A percentile compares a stretch with the other conserved stretches of the same genome.
These are phyloP conservation scores for Wickerhamiella azymoides DNA, from an alignment of 805 yeast genomes.

Conservation along the genomic window DNA sequence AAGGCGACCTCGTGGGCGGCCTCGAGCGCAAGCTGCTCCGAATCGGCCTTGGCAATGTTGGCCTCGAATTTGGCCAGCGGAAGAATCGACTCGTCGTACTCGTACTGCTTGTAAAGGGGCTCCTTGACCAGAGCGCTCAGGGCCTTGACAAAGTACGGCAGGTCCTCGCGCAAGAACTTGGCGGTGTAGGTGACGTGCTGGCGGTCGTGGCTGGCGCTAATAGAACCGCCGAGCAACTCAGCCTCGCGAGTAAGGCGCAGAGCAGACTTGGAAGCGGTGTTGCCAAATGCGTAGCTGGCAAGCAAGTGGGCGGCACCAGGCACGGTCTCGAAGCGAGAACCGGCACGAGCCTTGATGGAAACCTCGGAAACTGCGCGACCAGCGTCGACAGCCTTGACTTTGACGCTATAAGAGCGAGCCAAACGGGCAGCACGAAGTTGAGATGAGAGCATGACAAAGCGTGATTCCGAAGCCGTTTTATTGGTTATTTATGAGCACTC, in stretches of 20 bases:
- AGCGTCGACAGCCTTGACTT: slow-evolving; percentile 43
- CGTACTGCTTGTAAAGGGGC: slow-evolving; percentile 70
- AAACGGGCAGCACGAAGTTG: slow-evolving; percentile 2
- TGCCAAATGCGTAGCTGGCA: slow-evolving; percentile 64
- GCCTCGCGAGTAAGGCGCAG: slow-evolving; percentile 88
- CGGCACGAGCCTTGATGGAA: slow-evolving; percentile 72
- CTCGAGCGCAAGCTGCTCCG: slow-evolving; percentile 55
- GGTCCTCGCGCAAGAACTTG: slow-evolving; percentile 68
- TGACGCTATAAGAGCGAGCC: slow-evolving; percentile 28
- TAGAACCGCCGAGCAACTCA: slow-evolving; percentile 80
- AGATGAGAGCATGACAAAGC: slow-evolving; percentile 8
- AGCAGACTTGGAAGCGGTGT: slow-evolving; percentile 72
- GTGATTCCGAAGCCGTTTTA: background rate
- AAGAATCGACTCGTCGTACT: slow-evolving; percentile 63
- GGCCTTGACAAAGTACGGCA: slow-evolving; percentile 84
- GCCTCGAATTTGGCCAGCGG: slow-evolving; percentile 64
- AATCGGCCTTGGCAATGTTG: slow-evolving; percentile 34
- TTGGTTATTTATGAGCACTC: background rate
- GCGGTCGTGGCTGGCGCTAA: slow-evolving; percentile 59
- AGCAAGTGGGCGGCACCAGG: slow-evolving; percentile 81
- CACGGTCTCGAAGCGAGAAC: slow-evolving; percentile 53
- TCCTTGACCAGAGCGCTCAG: slow-evolving; percentile 54
- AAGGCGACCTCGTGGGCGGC: slow-evolving; percentile 66
- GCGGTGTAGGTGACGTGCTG: slow-evolving; percentile 73
- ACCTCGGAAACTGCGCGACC: slow-evolving; percentile 58